Conservation (phyloP, 768 basidiomycete species). For the Hydnum rufescens region DNA sequence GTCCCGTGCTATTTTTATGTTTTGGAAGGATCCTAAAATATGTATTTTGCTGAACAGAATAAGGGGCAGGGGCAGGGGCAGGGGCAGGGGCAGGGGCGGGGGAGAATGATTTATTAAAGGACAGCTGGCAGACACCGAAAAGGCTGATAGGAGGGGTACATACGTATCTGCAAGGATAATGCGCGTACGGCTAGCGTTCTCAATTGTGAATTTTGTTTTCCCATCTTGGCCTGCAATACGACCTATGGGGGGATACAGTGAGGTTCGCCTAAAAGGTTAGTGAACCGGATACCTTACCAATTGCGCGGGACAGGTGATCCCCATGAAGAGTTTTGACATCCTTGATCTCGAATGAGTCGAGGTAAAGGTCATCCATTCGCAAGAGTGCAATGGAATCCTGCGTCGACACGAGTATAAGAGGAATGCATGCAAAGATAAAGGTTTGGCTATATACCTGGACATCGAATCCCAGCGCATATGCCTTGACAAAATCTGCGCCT, state of each 20-base stretch:
- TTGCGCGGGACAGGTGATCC: slow-evolving; percentile 94
- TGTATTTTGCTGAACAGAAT: slow-evolving; percentile 67
- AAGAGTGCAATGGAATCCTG: slow-evolving; percentile 92
- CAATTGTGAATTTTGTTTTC: slow-evolving; percentile 96
- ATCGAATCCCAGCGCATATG: slow-evolving; percentile 86
- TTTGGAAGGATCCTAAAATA: slow-evolving; percentile 95
- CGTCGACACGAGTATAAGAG: not conserved
- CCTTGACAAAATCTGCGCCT: slow-evolving; percentile 92
- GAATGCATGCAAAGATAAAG: not conserved
- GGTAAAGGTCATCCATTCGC: slow-evolving; percentile 88
- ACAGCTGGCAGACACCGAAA: not conserved
- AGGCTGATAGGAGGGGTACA: slow-evolving; percentile 21
- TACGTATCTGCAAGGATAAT: slow-evolving; percentile 96
- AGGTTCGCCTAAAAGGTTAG: not conserved
- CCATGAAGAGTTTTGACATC: slow-evolving; percentile 97
- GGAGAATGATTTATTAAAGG: slow-evolving; percentile 9
- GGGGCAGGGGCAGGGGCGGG: slow-evolving; percentile 3
- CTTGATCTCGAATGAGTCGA: slow-evolving; percentile 97
- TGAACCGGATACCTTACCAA: slow-evolving; percentile 31
- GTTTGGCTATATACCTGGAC: slow-evolving; percentile 46
- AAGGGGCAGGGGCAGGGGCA: not conserved
- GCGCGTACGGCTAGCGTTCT: slow-evolving; percentile 91
- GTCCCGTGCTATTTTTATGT: slow-evolving; percentile 93
- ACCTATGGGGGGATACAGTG: slow-evolving; percentile 26
- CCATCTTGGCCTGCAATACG: slow-evolving; percentile 98